A percentile compares a stretch with the other conserved stretches of the same genome.
These are phyloP conservation scores for Conringia planisiliqua DNA, from an alignment of 345 rosid species.

Conservation along the genomic window DNA sequence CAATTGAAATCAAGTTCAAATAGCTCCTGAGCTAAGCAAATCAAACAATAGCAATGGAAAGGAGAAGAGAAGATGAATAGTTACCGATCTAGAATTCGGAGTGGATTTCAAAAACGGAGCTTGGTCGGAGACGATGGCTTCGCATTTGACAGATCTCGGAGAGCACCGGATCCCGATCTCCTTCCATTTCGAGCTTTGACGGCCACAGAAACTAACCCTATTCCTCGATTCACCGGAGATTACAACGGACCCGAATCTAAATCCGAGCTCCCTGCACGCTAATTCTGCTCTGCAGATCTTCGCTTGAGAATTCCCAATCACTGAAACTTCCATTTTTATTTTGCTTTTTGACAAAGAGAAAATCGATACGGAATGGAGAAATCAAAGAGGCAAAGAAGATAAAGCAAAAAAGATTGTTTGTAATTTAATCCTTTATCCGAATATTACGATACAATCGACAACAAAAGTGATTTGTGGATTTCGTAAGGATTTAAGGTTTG, in stretches of 20 bases:
- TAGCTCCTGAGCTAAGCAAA: neutral
- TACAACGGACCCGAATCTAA: slow-evolving; percentile 15
- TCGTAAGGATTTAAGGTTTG: neutral
- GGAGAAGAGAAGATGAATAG: neutral
- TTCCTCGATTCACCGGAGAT: slow-evolving; percentile 21
- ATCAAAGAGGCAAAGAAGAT: neutral
- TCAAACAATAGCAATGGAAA: neutral
- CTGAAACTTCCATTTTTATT: slow-evolving; percentile 74
- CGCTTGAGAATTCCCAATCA: slow-evolving; percentile 50
- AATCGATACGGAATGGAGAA: neutral
- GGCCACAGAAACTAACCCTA: slow-evolving; percentile 34
- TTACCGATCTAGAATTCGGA: slow-evolving; percentile 50
- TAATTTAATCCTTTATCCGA: neutral
- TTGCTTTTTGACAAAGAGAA: neutral
- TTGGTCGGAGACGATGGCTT: slow-evolving; percentile 39
- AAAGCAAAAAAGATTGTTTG: neutral
- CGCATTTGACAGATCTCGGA: slow-evolving; percentile 43
- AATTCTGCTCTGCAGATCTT: slow-evolving; percentile 38
- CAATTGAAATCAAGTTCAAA: neutral
- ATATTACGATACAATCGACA: neutral
- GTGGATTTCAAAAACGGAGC: slow-evolving; percentile 17
- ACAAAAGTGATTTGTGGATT: slow-evolving; percentile 10
- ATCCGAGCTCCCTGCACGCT: slow-evolving; percentile 37
- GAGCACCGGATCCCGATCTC: slow-evolving; percentile 35
- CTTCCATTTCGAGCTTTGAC: slow-evolving; percentile 30